Percentiles rank a stretch among this genome's conserved stretches.
phyloP scores from a whole-genome alignment of 352 stramenopile genomes.

The Phytophthora rubi region DNA sequence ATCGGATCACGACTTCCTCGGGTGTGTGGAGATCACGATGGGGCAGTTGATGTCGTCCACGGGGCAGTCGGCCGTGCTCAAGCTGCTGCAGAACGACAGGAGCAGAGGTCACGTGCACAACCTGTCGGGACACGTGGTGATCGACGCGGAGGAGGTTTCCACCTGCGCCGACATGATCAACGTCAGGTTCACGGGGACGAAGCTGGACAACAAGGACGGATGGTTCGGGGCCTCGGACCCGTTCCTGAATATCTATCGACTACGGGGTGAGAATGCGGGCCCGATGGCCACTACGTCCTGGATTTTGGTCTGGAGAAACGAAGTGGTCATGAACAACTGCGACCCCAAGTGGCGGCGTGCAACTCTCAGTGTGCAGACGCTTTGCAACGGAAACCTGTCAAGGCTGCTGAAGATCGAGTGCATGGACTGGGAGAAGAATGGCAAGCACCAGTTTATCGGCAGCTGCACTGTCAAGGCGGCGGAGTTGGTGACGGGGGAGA shows the following conservation, averaged over 20 bases:
- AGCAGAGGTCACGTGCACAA: constrained; percentile 40
- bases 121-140: constrained; percentile 65
- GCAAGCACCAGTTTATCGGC: constrained; percentile 75
- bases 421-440: constrained; percentile 81
- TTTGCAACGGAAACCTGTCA: constrained; percentile 75
- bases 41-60: constrained; percentile 73
- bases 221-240: constrained; percentile 81
- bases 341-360: constrained; percentile 66
- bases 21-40: constrained; percentile 81
- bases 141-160: constrained; percentile 77
- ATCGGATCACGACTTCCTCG: constrained; percentile 71
- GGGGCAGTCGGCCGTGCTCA: constrained; percentile 65
- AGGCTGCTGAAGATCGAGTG: constrained; percentile 71
- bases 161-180: constrained; percentile 67
- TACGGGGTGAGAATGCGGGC: constrained; percentile 52
- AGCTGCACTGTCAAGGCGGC: constrained; percentile 53
- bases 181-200: constrained; percentile 65
- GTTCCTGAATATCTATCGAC: constrained; percentile 79
- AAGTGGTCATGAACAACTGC: constrained; percentile 71
- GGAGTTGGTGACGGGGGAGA: constrained; percentile 67
- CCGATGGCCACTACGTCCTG: constrained; percentile 50
- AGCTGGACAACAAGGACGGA: constrained; percentile 82
- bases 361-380: constrained; percentile 64
- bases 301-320: constrained; percentile 72
- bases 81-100: constrained; percentile 58